A percentile compares a stretch with the other conserved stretches of the same genome.
Conservation (phyloP, 148 eudicot species). For the Linanthus parryae region DNA sequence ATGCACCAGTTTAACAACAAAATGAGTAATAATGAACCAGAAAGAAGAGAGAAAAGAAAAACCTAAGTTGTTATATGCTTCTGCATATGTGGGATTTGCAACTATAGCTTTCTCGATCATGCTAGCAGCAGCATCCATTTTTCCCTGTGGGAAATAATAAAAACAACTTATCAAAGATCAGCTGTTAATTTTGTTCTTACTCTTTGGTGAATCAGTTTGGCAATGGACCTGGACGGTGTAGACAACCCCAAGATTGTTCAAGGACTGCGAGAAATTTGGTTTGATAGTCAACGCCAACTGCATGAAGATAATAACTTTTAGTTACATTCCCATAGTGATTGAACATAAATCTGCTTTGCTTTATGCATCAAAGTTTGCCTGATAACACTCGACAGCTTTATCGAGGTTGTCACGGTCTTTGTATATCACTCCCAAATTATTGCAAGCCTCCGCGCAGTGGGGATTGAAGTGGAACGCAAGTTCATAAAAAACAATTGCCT, state of each 20-base stretch:
- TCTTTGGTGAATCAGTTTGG: background rate
- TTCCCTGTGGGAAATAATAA: constrained; percentile 51
- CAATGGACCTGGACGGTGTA: constrained; percentile 89
- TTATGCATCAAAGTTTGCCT: constrained; percentile 60
- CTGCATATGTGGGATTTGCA: constrained; percentile 97
- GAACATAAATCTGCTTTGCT: no score
- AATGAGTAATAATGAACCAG: background rate
- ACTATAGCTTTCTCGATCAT: constrained; percentile 98
- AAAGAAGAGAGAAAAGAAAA: constrained; percentile 16
- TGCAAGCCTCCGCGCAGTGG: constrained; percentile 99
- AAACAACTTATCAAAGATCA: constrained; percentile 2
- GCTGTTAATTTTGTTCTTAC: background rate
- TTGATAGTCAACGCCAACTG: constrained; percentile 94
- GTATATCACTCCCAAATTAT: constrained; percentile 93
- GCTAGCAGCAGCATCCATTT: constrained; percentile 99
- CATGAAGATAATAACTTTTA: constrained; percentile 22
- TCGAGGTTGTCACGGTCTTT: constrained; percentile 99
- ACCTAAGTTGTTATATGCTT: constrained; percentile 98
- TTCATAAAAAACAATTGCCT: constrained; percentile 98
- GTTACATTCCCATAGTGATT: no score
- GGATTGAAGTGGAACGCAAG: constrained; percentile 99
- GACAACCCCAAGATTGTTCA: constrained; percentile 98
- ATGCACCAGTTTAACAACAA: background rate
- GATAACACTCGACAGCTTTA: constrained; percentile 98
- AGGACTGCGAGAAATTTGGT: constrained; percentile 94